These are phyloP conservation scores for Cystobasidium sp. DNA, from an alignment of 1,284 basidiomycete species.

Conservation along the genomic window DNA sequence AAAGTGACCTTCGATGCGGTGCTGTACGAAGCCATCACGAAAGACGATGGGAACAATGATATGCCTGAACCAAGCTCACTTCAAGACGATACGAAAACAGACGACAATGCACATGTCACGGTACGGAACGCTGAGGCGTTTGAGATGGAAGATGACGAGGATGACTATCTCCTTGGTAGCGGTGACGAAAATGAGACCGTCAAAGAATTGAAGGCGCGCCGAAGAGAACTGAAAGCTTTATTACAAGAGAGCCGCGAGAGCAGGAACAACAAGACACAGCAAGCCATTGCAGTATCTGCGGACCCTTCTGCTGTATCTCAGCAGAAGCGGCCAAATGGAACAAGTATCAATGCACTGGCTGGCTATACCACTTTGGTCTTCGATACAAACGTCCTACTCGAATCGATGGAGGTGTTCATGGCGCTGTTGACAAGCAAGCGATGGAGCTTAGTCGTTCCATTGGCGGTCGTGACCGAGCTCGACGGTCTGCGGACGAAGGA, in stretches of 20 bases:
- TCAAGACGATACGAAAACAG: conserved; percentile 56
- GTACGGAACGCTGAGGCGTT: conserved; percentile 32
- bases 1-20: conserved; percentile 27
- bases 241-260: conserved; percentile 55
- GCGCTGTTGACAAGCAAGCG: conserved; percentile 75
- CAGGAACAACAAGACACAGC: neutral
- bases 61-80: conserved; percentile 41
- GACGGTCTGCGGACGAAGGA: conserved; percentile 79
- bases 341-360: conserved; percentile 66
- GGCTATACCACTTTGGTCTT: conserved; percentile 90
- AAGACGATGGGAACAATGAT: conserved; percentile 47
- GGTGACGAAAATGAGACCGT: conserved; percentile 40
- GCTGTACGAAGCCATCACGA: conserved; percentile 70
- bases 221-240: conserved; percentile 50
- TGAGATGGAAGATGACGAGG: conserved; percentile 4
- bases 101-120: conserved; percentile 53
- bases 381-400: conserved; percentile 91
- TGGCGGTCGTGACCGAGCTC: conserved; percentile 94
- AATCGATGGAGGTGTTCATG: conserved; percentile 72
- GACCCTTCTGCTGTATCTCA: neutral
- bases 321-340: neutral
- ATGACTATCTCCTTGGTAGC: conserved; percentile 43
- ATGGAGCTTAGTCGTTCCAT: conserved; percentile 89
- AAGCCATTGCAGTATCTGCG: neutral
- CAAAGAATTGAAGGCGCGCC: conserved; percentile 55